A percentile compares a stretch with the other conserved stretches of the same genome.
Conservation (phyloP, 345 rosid genomes). For the Salix arbutifolia region DNA sequence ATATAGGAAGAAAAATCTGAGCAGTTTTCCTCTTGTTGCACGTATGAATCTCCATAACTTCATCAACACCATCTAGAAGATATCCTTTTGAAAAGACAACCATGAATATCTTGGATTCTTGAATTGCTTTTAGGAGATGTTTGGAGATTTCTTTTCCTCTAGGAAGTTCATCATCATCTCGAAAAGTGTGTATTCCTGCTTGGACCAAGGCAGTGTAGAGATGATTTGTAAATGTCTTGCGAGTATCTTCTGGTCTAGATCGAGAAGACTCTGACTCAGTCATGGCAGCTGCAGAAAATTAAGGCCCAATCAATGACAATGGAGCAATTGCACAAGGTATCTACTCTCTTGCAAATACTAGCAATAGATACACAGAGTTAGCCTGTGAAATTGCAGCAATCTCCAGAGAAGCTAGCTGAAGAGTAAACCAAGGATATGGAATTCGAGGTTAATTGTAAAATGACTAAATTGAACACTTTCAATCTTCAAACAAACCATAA, state of each 20-base stretch:
- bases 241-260: neutral
- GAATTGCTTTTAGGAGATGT: neutral
- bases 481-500: no score
- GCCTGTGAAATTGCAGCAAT: no score
- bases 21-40: neutral
- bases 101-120: neutral
- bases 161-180: neutral
- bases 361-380: no score
- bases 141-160: neutral
- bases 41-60: neutral
- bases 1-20: neutral
- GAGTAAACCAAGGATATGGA: no score
- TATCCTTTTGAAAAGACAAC: neutral
- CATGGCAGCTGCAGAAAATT: no score
- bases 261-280: neutral
- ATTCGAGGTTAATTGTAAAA: no score
- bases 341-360: no score
- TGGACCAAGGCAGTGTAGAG: neutral
- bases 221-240: no score
- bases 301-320: no score
- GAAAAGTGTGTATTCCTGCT: neutral
- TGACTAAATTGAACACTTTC: no score
- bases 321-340: no score
- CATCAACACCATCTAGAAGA: neutral
- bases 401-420: no score